A percentile compares a stretch with the other conserved stretches of the same genome.
These are phyloP conservation scores for Psilocybe tampanensis DNA, from an alignment of 768 basidiomycete species.

Conservation along the genomic window DNA sequence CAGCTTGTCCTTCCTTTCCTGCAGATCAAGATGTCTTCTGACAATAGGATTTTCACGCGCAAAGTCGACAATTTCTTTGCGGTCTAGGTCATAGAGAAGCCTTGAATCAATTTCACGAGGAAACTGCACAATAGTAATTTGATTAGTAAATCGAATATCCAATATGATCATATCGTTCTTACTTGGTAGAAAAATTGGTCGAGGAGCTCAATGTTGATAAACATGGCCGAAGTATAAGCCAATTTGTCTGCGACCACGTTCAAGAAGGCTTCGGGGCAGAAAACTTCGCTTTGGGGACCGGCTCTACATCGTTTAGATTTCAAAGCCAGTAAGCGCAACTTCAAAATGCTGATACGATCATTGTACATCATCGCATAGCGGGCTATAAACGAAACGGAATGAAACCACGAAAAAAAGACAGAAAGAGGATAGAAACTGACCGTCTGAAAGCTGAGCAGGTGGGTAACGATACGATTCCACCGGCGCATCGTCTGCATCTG, in stretches of 20 bases:
- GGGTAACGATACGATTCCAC: conserved; percentile 88
- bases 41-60: conserved; percentile 95
- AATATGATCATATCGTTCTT: conserved; percentile 16
- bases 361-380: conserved; percentile 90
- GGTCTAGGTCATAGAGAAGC: conserved; percentile 90
- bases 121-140: conserved; percentile 56
- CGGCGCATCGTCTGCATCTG: conserved; percentile 39
- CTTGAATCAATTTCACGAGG: conserved; percentile 97
- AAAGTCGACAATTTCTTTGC: conserved; percentile 86
- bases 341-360: conserved; percentile 81
- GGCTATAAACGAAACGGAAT: conserved; percentile 48
- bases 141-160: background rate
- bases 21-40: conserved; percentile 85
- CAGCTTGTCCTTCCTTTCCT: conserved; percentile 96
- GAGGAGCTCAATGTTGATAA: conserved; percentile 97
- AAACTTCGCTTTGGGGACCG: conserved; percentile 84
- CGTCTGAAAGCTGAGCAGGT: conserved; percentile 89
- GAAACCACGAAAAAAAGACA: background rate
- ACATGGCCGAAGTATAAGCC: conserved; percentile 94
- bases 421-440: conserved; percentile 44
- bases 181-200: conserved; percentile 99
- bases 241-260: conserved; percentile 97
- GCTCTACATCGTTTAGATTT: conserved; percentile 87
- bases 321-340: conserved; percentile 82
- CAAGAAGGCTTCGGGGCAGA: conserved; percentile 97